phyloP scores from a whole-genome alignment of 768 basidiomycete species.

The Cytidiella melzeri region DNA sequence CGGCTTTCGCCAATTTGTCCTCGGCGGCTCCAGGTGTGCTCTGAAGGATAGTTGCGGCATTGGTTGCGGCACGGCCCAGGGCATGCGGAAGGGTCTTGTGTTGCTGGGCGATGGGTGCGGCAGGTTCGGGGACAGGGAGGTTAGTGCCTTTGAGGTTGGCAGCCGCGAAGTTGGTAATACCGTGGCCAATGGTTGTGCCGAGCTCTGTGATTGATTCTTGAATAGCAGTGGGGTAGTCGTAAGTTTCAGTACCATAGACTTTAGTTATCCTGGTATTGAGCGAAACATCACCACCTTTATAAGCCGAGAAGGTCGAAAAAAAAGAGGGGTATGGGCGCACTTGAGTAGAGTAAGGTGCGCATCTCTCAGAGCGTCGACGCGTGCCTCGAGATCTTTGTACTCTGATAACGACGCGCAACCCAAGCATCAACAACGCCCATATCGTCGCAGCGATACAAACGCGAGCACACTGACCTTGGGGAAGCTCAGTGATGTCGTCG shows the following conservation, averaged over 20 bases:
- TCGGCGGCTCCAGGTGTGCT: conserved; percentile 37
- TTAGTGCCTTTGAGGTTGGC: conserved; percentile 86
- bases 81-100: conserved; percentile 99
- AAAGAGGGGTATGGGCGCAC: conserved; percentile 34
- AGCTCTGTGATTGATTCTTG: conserved; percentile 77
- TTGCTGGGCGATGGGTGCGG: conserved; percentile 49
- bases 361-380: conserved; percentile 84
- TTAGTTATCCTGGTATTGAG: conserved; percentile 63
- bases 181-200: conserved; percentile 62
- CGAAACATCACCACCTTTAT: conserved; percentile 1
- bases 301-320: conserved; percentile 1
- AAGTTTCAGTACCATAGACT: conserved; percentile 83
- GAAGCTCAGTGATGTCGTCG: conserved; percentile 93
- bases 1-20: conserved; percentile 71
- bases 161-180: conserved; percentile 79
- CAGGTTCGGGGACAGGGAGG: conserved; percentile 66
- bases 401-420: conserved; percentile 41
- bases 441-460: too few relatives aligned
- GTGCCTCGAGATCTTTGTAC: conserved; percentile 92
- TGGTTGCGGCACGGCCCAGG: conserved; percentile 72
- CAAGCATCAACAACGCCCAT: not conserved
- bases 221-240: conserved; percentile 87
- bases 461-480: conserved; percentile 52
- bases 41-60: conserved; percentile 46
- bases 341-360: conserved; percentile 77